Evolutionary conservation across 129 eudicot species (phyloP).

Genomic region (Artemisia annua): DNA sequence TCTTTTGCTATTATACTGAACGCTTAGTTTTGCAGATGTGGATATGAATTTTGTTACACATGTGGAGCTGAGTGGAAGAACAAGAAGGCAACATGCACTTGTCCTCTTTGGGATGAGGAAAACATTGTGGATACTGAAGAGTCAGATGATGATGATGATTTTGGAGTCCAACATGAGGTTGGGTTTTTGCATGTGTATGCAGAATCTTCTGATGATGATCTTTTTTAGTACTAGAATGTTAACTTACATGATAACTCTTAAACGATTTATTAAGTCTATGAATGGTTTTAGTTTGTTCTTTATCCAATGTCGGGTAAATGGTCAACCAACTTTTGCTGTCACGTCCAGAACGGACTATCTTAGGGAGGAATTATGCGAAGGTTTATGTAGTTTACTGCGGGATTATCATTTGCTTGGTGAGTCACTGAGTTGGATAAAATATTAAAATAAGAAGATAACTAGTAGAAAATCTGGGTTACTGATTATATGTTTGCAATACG

Average conservation of each 20-base stretch:
- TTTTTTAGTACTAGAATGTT: not conserved
- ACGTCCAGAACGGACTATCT: no score
- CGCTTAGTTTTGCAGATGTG: slow-evolving; percentile 54
- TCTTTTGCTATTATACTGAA: not conserved
- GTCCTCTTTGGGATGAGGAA: slow-evolving; percentile 68
- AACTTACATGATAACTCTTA: not conserved
- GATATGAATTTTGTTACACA: no score
- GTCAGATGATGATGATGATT: slow-evolving; percentile 33
- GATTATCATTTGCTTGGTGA: not conserved
- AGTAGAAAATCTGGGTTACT: not conserved
- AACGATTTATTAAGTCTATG: not conserved
- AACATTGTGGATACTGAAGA: slow-evolving; percentile 43
- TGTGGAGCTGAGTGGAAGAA: slow-evolving; percentile 93
- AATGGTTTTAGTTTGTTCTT: not conserved
- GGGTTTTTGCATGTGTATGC: no score
- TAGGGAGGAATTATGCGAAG: no score
- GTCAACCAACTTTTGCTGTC: no score
- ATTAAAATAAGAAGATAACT: not conserved
- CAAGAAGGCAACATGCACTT: slow-evolving; percentile 70
- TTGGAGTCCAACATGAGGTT: not conserved
- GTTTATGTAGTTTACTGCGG: no score
- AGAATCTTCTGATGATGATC: not conserved
- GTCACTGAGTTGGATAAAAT: no score
- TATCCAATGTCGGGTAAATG: not conserved
- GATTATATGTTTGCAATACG: no score